phyloP scores from a whole-genome alignment of 257 asterid genomes.

The Craterostigma plantagineum region DNA sequence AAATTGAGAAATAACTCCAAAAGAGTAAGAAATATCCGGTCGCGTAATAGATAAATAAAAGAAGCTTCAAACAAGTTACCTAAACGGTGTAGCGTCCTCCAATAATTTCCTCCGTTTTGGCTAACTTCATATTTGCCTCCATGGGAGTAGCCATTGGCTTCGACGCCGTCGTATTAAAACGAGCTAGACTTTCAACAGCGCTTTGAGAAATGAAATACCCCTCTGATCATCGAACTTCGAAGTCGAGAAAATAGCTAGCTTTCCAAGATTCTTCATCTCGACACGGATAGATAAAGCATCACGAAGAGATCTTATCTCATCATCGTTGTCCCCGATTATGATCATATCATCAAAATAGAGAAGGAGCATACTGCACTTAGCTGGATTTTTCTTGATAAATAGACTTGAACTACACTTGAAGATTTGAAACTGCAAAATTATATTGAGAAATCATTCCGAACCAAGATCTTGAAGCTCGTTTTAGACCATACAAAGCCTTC shows the following conservation, averaged over 20 bases:
- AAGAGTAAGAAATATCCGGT: conserved; percentile 9
- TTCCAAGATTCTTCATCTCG: conserved; percentile 11
- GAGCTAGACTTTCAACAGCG: conserved; percentile 5
- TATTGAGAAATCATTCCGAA: too few species aligned
- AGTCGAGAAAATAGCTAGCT: conserved; percentile 8
- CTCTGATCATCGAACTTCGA: conserved; percentile 3
- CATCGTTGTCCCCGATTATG: conserved; percentile 3
- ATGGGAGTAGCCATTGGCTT: conserved; percentile 12
- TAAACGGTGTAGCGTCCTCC: conserved; percentile 4
- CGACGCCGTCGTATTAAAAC: conserved; percentile 10
- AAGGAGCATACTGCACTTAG: not conserved
- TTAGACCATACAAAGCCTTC: too few species aligned
- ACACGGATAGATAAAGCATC: conserved; percentile 10
- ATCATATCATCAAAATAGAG: conserved; percentile 10
- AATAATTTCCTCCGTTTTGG: conserved; percentile 7
- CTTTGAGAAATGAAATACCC: conserved; percentile 10
- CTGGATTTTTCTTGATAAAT: conserved; percentile 9
- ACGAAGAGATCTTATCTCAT: conserved; percentile 6
- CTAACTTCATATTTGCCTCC: conserved; percentile 10
- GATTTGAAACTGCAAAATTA: too few species aligned
- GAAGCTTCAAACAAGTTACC: conserved; percentile 17
- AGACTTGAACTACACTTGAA: conserved; percentile 10
- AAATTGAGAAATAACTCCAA: conserved; percentile 11
- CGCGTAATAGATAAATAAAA: conserved; percentile 11
- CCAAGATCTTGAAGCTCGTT: too few species aligned